Conservation (phyloP, 2,329 filamentous ascomycete genomes). For the Chaetomiaceae sp. region DNA sequence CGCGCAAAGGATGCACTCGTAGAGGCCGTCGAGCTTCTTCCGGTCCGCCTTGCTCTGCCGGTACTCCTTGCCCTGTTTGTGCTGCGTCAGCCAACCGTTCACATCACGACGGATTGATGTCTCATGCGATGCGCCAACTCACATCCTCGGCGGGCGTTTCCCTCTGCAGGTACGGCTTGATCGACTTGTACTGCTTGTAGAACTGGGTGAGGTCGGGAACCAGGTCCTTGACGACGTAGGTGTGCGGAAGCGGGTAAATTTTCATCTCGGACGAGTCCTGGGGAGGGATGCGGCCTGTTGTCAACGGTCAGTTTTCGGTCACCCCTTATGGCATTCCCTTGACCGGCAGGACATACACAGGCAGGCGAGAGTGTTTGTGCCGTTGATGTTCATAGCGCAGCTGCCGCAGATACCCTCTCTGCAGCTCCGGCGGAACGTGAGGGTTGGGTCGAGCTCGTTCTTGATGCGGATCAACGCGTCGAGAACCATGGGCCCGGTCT, state of each 20-base stretch:
- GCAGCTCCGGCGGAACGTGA: slow-evolving; percentile 94
- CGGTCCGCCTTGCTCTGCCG: slow-evolving; percentile 87
- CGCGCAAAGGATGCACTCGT: slow-evolving; percentile 98
- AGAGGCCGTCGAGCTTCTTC: slow-evolving; percentile 93
- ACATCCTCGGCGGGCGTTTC: slow-evolving; percentile 79
- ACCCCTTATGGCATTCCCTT: background rate
- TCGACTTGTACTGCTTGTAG: slow-evolving; percentile 99
- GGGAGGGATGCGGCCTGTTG: slow-evolving; percentile 80
- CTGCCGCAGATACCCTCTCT: slow-evolving; percentile 97
- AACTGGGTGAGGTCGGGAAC: slow-evolving; percentile 97
- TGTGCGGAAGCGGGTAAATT: slow-evolving; percentile 97
- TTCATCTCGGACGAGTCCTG: slow-evolving; percentile 76
- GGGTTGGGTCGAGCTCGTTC: slow-evolving; percentile 94
- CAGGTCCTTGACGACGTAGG: slow-evolving; percentile 98
- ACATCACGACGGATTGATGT: too few relatives aligned
- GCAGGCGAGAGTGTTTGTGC: slow-evolving; percentile 95
- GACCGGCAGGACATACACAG: slow-evolving; percentile 58
- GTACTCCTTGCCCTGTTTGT: slow-evolving; percentile 76
- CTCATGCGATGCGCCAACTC: slow-evolving; percentile 34
- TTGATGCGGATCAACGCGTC: slow-evolving; percentile 97
- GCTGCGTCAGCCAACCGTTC: background rate
- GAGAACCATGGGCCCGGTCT: slow-evolving; percentile 97
- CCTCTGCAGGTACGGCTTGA: slow-evolving; percentile 96
- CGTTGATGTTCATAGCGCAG: slow-evolving; percentile 99
- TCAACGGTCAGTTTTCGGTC: slow-evolving; percentile 5